Evolutionary conservation across 192 early-diverging fungal genomes (phyloP).

Genomic region (Radiomyces spectabilis): DNA sequence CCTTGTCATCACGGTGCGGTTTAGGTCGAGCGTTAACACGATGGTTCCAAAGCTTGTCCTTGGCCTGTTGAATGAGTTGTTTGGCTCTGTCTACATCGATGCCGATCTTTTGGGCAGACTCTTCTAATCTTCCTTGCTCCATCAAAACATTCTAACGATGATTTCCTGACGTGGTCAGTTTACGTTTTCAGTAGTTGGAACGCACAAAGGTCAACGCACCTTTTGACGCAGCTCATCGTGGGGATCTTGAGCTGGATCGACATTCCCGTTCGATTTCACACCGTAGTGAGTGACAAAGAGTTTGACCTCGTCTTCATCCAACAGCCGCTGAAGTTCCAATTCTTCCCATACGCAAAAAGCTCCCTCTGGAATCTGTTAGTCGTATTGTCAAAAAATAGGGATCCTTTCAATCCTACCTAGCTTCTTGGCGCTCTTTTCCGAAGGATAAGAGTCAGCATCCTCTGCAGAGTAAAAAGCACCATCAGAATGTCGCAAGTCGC

Average conservation of each 20-base stretch:
- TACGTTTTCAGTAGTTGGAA: no score
- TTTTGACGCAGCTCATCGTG: conserved; percentile 48
- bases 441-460: conserved; percentile 54
- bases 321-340: conserved; percentile 32
- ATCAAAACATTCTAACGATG: conserved; percentile 48
- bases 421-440: conserved; percentile 27
- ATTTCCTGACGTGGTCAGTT: background rate
- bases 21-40: conserved; percentile 36
- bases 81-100: background rate
- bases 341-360: conserved; percentile 58
- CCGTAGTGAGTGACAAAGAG: conserved; percentile 43
- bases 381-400: background rate
- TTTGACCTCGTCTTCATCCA: conserved; percentile 26
- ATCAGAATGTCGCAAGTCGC: conserved; percentile 34
- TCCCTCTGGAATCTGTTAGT: conserved; percentile 38
- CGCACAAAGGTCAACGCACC: conserved; percentile 13
- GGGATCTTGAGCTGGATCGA: conserved; percentile 38
- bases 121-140: conserved; percentile 24
- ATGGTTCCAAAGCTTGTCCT: conserved; percentile 32
- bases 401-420: conserved; percentile 17
- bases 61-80: conserved; percentile 14
- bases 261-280: conserved; percentile 43
- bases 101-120: conserved; percentile 17
- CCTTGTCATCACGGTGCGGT: conserved; percentile 55
- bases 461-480: conserved; percentile 61